Evolutionary conservation across 495 filamentous ascomycete genomes (phyloP).

Genomic region (Aspergillus carlsbadensis): DNA sequence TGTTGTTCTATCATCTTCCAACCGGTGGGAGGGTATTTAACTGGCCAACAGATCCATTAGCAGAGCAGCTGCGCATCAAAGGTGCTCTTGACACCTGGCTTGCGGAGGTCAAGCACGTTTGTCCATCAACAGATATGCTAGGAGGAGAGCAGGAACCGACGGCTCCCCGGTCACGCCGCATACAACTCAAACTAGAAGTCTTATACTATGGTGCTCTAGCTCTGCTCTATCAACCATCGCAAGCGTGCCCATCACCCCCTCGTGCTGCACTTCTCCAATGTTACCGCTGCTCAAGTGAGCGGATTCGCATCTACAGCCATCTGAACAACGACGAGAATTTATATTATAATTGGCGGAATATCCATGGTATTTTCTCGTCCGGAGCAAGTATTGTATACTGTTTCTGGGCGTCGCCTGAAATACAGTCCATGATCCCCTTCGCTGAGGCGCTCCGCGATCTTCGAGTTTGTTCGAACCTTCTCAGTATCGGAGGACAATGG

Average conservation of each 20-base stretch:
- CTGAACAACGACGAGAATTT: conserved; percentile 17
- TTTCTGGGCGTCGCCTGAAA: conserved; percentile 22
- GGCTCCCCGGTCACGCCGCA: conserved; percentile 2
- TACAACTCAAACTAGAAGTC: conserved; percentile 18
- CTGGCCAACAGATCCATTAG: conserved; percentile 18
- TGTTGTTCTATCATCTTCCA: conserved; percentile 25
- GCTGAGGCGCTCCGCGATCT: conserved; percentile 23
- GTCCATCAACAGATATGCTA: neutral
- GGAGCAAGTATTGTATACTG: conserved; percentile 28
- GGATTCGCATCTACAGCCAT: conserved; percentile 22
- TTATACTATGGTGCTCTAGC: conserved; percentile 20
- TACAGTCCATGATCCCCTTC: conserved; percentile 18
- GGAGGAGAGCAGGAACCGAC: too few relatives aligned
- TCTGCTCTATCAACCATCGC: conserved; percentile 25
- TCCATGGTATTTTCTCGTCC: conserved; percentile 26
- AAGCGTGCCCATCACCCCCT: conserved; percentile 19
- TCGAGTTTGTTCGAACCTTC: conserved; percentile 28
- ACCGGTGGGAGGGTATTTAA: conserved; percentile 10
- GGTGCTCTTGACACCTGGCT: conserved; percentile 21
- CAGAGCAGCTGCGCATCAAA: conserved; percentile 19
- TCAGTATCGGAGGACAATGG: conserved; percentile 29
- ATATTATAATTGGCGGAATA: conserved; percentile 27
- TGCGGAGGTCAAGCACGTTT: neutral
- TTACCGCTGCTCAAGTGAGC: conserved; percentile 20
- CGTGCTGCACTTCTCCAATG: conserved; percentile 18